Evolutionary conservation across 1,139 yeast species (phyloP), one percentile per base, ranked within the genome.

Genomic region (Debaryomyces subglobosus): DNA sequence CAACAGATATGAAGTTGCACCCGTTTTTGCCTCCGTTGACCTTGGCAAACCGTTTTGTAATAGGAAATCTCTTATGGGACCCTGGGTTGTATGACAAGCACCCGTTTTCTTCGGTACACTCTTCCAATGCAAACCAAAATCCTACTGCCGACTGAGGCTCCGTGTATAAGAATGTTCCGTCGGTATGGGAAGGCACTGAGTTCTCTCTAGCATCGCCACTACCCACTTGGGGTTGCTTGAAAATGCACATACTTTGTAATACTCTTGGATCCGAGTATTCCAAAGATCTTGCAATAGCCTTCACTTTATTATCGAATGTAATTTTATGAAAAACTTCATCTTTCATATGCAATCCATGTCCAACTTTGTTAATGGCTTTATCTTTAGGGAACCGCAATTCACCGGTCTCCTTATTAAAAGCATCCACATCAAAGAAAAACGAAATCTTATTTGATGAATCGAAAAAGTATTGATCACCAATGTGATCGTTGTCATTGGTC

Each of bases 91-190:
- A 86, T 51, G 83, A 79, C 27, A 88, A 69, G 51, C 95, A 87
- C 0, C 96, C 96, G 62, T 88, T 88, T 6, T 69, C 70, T 5
- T 63, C 54, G 1, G 86, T 84, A 61, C 95, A 88, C 58, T 86
- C 89, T 56, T 88, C 91, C 54, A 88, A 68, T 0, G 96, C 94
- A 59, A 84, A 82, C 96, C 96, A 88, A 61, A 85, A 88, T 4
- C 96, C 96, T 38, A 87, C 65, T 0, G 94, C 91, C 2, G 83
- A 69, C 47, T 79, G 84, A 0, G 96, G 96, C 25, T 81, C 72
- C 0, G 96, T 88, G 65, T 74, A 88, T 33, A 88, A 70, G 57
- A 88, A 88, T 3, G 85, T 83, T 1, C 84, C 91, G 62, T 88
- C 96, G 46, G 85, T 87, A 59, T 88, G 96, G 0, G 88, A 76